These are phyloP conservation scores for Diplocarpon rosae DNA, from an alignment of 2,329 filamentous ascomycete genomes.

Conservation along the genomic window DNA sequence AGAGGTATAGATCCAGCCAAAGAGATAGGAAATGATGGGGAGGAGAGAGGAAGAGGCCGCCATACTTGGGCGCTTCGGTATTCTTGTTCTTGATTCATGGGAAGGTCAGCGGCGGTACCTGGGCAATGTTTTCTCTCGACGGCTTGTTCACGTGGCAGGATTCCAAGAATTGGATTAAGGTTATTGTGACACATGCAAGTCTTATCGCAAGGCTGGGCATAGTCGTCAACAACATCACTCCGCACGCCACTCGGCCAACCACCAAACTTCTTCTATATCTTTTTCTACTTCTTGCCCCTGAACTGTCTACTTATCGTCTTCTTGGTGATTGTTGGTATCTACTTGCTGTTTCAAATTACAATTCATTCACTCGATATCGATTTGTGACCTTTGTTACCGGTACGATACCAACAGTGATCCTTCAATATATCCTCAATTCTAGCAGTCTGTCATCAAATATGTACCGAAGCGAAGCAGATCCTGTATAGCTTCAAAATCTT, in stretches of 20 bases:
- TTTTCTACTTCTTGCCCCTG: slow-evolving; percentile 21
- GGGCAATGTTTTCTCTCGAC: background rate
- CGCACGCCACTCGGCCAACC: background rate
- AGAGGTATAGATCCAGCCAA: slow-evolving; percentile 66
- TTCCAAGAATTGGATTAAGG: background rate
- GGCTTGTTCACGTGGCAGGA: background rate
- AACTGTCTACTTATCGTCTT: slow-evolving; percentile 10
- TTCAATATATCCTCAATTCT: slow-evolving; percentile 26
- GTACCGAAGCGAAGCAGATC: slow-evolving; percentile 27
- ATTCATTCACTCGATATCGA: no score
- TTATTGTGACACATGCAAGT: slow-evolving; percentile 1
- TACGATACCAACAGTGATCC: no score
- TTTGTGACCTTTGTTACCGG: no score
- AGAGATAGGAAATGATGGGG: slow-evolving; percentile 41
- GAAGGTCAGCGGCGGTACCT: background rate
- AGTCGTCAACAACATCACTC: background rate
- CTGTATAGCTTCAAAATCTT: slow-evolving; percentile 40
- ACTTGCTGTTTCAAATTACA: no score
- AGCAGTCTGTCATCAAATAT: slow-evolving; percentile 12
- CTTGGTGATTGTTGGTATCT: no score
- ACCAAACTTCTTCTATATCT: slow-evolving; percentile 38
- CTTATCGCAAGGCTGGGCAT: background rate
- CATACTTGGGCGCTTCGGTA: slow-evolving; percentile 16
- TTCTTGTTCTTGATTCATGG: background rate
- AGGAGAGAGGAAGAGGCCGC: slow-evolving; percentile 32